Conservation (phyloP, 1,284 basidiomycete species). For the Porogramme epimiltina region DNA sequence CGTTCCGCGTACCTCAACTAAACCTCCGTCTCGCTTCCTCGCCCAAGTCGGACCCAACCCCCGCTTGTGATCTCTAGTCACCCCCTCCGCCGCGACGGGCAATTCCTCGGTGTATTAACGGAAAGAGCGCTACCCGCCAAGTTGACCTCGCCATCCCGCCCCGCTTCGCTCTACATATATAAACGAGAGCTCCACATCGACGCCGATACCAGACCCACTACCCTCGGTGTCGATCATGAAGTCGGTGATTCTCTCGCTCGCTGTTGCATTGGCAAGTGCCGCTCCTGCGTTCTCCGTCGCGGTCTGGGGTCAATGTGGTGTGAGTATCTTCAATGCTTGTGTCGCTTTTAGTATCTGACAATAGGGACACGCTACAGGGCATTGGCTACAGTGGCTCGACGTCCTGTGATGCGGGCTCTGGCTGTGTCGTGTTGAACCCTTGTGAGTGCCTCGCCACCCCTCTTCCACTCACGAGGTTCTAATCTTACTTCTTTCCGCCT, state of each 20-base stretch:
- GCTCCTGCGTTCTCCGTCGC: constrained; percentile 28
- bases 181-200: neutral
- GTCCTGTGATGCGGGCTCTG: constrained; percentile 28
- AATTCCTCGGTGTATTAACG: constrained; percentile 20
- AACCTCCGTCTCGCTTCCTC: neutral
- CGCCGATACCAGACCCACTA: neutral
- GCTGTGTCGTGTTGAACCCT: constrained; percentile 27
- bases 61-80: constrained; percentile 8
- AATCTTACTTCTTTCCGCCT: neutral
- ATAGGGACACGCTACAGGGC: constrained; percentile 18
- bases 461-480: neutral
- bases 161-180: constrained; percentile 1
- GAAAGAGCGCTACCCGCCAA: constrained; percentile 9
- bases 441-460: constrained; percentile 21
- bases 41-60: neutral
- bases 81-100: neutral
- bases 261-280: constrained; percentile 29
- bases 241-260: constrained; percentile 26
- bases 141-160: neutral
- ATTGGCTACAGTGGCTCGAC: constrained; percentile 31
- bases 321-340: constrained; percentile 9
- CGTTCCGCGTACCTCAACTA: neutral
- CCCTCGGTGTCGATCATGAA: constrained; percentile 14
- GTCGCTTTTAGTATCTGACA: too few species aligned
- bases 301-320: constrained; percentile 36